Conservation (phyloP, 345 rosid genomes). For the thale cress (Arabidopsis thaliana) region DNA sequence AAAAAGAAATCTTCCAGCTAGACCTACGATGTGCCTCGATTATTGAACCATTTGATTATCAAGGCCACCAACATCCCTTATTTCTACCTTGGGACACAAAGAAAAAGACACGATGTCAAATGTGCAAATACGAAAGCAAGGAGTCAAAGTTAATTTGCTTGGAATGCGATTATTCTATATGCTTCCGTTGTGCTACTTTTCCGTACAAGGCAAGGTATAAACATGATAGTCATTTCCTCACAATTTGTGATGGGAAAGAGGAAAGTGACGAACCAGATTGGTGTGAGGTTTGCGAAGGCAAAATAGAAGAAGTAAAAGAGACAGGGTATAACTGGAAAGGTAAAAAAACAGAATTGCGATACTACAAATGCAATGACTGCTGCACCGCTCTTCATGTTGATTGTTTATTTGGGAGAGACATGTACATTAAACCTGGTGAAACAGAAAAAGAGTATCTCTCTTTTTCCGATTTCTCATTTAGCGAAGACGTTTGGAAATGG, state of each 20-base stretch:
- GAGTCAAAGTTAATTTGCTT: not conserved
- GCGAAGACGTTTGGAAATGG: no score
- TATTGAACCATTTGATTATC: not conserved
- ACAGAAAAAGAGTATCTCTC: not conserved
- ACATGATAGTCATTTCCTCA: not conserved
- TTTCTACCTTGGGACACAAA: not conserved
- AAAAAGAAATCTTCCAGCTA: not conserved
- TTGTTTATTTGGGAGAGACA: not conserved
- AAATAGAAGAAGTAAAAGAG: not conserved
- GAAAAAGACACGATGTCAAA: not conserved
- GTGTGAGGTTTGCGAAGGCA: not conserved
- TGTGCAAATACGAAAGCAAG: not conserved
- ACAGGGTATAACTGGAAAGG: not conserved
- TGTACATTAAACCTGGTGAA: not conserved
- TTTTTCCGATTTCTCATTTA: no score
- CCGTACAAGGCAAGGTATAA: not conserved
- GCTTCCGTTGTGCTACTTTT: not conserved
- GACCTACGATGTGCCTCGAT: not conserved
- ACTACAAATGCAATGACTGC: not conserved
- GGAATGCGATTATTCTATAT: not conserved
- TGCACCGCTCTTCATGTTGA: constrained; percentile 4
- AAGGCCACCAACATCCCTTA: not conserved
- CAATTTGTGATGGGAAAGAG: not conserved
- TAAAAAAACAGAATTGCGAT: not conserved
- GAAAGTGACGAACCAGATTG: not conserved